Evolutionary conservation across 2,329 filamentous ascomycete species (phyloP), one percentile per base, ranked within the genome.

Genomic region (Dactylellina haptotyla): DNA sequence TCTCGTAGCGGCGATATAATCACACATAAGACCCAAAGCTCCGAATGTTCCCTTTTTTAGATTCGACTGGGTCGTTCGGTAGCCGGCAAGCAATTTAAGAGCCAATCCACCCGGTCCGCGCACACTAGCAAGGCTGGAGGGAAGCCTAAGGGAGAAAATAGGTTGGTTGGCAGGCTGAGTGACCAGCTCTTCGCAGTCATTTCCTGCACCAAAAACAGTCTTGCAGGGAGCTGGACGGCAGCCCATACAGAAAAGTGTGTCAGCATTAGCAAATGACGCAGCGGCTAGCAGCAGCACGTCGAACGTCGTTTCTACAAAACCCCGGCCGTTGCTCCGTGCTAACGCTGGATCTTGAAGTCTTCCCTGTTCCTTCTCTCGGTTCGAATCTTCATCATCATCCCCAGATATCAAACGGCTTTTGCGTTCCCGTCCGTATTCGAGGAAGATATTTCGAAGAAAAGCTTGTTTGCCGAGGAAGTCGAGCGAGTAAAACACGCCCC

Each of bases 211-310:
- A 34, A 66, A 56, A 37, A 28, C 28, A 26, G 23, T 23, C 30
- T 46, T 45, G 51, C 53, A 43, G 28, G 39, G n/a, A 54, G n/a
- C n/a, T n/a, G n/a, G n/a, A n/a, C n/a, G n/a, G n/a, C n/a, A n/a
- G n/a, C n/a, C n/a, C n/a, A n/a, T n/a, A n/a, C n/a, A n/a, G n/a
- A n/a, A n/a, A n/a, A n/a, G 53, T 67, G 63, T 67, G 63, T 67
- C 63, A 67, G 63, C 63, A 67, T 61, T 37, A 56, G 54, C 34
- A 56, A 48, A 69, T 69, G 64, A 69, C 64, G 64, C 64, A 69
- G 54, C 30, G 41, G 34, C 26, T 16, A 23, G 25, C 37, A 41
- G 43, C 23, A 16, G 39, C 61, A 48, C 28, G 39, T 20, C 41
- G 39, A 16, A 41, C 50, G 48, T 32, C 32, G n/a, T 39, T 56